Evolutionary conservation across 441 rosid species (phyloP), one percentile per base, ranked within the genome.

Genomic region (Syzygium syzygioides): DNA sequence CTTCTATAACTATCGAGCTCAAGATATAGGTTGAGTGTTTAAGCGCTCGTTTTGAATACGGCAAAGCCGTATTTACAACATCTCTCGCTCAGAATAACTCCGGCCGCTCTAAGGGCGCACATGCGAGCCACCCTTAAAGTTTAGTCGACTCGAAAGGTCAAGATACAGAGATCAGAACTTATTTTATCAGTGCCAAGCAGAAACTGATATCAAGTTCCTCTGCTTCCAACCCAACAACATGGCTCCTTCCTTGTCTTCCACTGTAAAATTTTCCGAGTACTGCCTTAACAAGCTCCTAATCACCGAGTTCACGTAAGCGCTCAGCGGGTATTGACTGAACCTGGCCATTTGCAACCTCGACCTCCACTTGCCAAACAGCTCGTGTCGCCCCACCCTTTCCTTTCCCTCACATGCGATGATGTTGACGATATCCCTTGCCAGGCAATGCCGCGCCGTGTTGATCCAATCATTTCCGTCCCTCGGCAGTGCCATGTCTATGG

Each of bases 351-450:
- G 57, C 34, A 87, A 55, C 85, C 88, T 32, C 28, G 86, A 87
- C 85, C 59, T 53, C 88, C 88, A 87, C 90, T 86, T 88, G 9
- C 90, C 90, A 4, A 88, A 71, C 54, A 85, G 87, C 14, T 88
- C 90, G 8, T 88, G 90, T 13, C 87, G 68, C 68, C 86, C 90
- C 87, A 85, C 90, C 14, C 90, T 88, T 48, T 88, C 90, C 76
- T 66, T 86, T 80, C 87, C 87, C 68, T 88, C 90, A 32, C 87
- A n/a, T 2, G 84, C 55, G 4, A 88, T 64, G 79, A 88, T 85
- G 79, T 88, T 85, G 80, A 85, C 57, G 30, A 88, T 86, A 15
- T 88, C 90, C 85, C 87, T 85, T 8, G 71, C 87, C 64, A 88
- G 87, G 66, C 87, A 68, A 57, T 86, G 87, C 90, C 55, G 87